Evolutionary conservation across 179 eudicot species (phyloP), one percentile per base, ranked within the genome.

Genomic region (Beta lomatogona): DNA sequence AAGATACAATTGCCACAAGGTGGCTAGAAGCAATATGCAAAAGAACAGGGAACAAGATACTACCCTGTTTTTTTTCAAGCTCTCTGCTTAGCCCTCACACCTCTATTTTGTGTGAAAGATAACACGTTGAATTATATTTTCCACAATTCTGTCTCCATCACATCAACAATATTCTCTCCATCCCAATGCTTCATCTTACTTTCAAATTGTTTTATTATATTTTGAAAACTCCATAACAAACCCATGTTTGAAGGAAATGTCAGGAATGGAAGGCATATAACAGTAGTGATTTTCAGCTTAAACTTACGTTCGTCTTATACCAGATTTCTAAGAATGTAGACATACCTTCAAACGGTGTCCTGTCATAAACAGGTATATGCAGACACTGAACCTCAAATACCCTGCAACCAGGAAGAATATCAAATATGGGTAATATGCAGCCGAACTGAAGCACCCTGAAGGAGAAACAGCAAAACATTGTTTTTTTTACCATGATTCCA

Each of bases 361-460:
- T 89, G 63, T 94, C 98, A 73, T 90, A 53, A 78, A 91, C 89
- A 64, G 98, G 97, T 85, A 93, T 91, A 76, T 93, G 97, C 88
- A 92, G 80, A 82, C 98, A 93, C 61, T 88, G 88, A 64, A 92
- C 91, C 78, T 91, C 89, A 84, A 93, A 94, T 80, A 87, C 94
- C 88, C 97, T 92, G 88, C 86, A 87, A 64, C 45, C 77, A 83
- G 83, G 52, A 44, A 66, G 59, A 70, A 13, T 9, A 71, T 80
- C 54, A 75, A 25, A 67, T 3, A 44, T 54, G 53, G 53, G 28
- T 78, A 71, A 18, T 21, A 52, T 16, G 60, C 25, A 52, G 41
- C 55, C 13, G 13, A 61, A 19, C 3, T 14, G 25, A 76, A 70
- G 77, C 60, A 48, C 22, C 67, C 22, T 28, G 9, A 36, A 36